Percentiles rank a stretch among this genome's conserved stretches.
Conservation (phyloP, 352 stramenopile genomes). For the Phytopythium chamaehyphon region DNA sequence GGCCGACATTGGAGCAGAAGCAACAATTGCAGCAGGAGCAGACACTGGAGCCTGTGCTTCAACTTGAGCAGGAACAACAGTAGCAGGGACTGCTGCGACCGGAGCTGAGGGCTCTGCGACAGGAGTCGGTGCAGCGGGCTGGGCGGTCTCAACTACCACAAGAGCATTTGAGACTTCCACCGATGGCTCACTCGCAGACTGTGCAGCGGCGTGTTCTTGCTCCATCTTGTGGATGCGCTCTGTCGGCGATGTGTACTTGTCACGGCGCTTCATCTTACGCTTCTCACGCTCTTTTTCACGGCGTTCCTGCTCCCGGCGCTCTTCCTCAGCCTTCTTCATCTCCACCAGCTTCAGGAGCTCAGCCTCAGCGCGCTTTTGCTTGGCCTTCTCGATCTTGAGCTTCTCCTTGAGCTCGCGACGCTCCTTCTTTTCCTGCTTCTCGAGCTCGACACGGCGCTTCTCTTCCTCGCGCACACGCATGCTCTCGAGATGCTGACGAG, state of each 20-base stretch:
- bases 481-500: conserved; percentile 29
- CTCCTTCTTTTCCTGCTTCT: conserved; percentile 40
- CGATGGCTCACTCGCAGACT: conserved; percentile 9
- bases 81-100: not conserved
- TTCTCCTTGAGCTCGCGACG: conserved; percentile 35
- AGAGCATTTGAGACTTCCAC: conserved; percentile 40
- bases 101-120: too few relatives aligned
- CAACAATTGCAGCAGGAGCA: not conserved
- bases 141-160: conserved; percentile 39
- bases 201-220: conserved; percentile 16
- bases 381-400: conserved; percentile 31
- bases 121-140: not conserved
- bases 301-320: conserved; percentile 29
- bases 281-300: conserved; percentile 37
- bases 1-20: not conserved
- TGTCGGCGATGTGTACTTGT: conserved; percentile 54
- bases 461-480: conserved; percentile 35
- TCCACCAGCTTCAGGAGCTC: conserved; percentile 31
- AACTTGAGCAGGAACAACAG: conserved; percentile 10
- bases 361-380: conserved; percentile 32
- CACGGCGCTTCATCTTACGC: conserved; percentile 47
- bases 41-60: conserved; percentile 2
- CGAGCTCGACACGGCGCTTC: conserved; percentile 29
- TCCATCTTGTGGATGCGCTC: conserved; percentile 53
- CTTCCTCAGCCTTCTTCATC: conserved; percentile 36